Evolutionary conservation across 129 eudicot species (phyloP).

Genomic region (Smallanthus sonchifolius): DNA sequence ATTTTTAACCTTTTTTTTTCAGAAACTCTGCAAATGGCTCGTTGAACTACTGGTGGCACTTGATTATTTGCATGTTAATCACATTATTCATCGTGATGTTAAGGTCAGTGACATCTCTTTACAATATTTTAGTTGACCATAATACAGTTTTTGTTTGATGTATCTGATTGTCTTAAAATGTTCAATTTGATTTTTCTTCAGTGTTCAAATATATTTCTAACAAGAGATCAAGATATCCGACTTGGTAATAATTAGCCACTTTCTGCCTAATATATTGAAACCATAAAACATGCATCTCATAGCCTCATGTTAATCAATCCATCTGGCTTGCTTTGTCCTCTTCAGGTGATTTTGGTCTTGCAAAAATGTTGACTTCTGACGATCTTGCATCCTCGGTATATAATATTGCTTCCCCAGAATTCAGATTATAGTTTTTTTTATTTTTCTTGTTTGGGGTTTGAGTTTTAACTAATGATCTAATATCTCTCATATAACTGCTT

Average conservation of each 20-base stretch:
- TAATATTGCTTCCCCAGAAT: background rate
- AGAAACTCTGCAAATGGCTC: slow-evolving; percentile 96
- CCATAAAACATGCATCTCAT: background rate
- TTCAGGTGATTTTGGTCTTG: slow-evolving; percentile 99
- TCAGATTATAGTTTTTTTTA: background rate
- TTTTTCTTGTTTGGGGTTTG: background rate
- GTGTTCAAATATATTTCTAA: slow-evolving; percentile 95
- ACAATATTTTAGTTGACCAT: slow-evolving; percentile 2
- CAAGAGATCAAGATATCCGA: slow-evolving; percentile 86
- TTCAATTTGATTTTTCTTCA: slow-evolving; percentile 30
- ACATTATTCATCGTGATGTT: slow-evolving; percentile 97
- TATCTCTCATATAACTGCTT: background rate
- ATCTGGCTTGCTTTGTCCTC: slow-evolving; percentile 1
- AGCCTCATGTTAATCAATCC: background rate
- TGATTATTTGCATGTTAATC: slow-evolving; percentile 85
- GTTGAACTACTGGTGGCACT: slow-evolving; percentile 89
- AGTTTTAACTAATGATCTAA: background rate
- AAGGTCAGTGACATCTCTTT: slow-evolving; percentile 49
- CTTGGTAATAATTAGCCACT: slow-evolving; percentile 46
- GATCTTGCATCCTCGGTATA: slow-evolving; percentile 96
- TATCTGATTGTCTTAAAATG: slow-evolving; percentile 11
- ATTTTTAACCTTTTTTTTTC: background rate
- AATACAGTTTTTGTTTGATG: background rate
- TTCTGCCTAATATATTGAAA: background rate
- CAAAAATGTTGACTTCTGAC: slow-evolving; percentile 79